phyloP scores from a whole-genome alignment of 768 basidiomycete species.

The Pulveroboletus sp. region DNA sequence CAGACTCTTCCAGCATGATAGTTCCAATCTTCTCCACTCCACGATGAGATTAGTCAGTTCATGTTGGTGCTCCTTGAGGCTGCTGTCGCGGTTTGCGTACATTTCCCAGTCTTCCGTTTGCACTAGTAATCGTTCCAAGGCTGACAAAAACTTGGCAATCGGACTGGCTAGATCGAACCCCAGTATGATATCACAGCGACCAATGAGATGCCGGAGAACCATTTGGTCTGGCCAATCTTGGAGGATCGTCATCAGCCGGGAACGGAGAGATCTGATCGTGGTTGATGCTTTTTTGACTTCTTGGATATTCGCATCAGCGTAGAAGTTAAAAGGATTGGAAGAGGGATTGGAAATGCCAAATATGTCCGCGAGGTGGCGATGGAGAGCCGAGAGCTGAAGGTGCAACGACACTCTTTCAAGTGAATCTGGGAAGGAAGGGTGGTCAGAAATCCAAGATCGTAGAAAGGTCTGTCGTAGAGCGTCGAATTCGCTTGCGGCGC shows the following conservation, averaged over 20 bases:
- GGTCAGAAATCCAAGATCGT: slow-evolving; percentile 31
- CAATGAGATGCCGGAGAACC: slow-evolving; percentile 83
- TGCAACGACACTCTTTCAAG: slow-evolving; percentile 53
- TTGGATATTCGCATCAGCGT: slow-evolving; percentile 68
- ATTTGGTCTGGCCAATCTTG: slow-evolving; percentile 96
- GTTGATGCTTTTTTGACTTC: slow-evolving; percentile 63
- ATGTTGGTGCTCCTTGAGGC: slow-evolving; percentile 64
- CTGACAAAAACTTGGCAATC: slow-evolving; percentile 77
- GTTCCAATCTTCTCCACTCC: slow-evolving; percentile 86
- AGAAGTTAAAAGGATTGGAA: slow-evolving; percentile 63
- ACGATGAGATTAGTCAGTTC: slow-evolving; percentile 72
- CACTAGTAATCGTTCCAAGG: slow-evolving; percentile 78
- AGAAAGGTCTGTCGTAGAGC: slow-evolving; percentile 34
- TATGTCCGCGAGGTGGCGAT: slow-evolving; percentile 36
- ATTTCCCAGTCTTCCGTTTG: slow-evolving; percentile 96
- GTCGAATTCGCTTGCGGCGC: slow-evolving; percentile 25
- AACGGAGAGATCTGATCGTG: slow-evolving; percentile 49
- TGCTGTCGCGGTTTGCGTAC: slow-evolving; percentile 90
- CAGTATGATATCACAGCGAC: slow-evolving; percentile 67
- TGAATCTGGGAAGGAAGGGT: slow-evolving; percentile 33
- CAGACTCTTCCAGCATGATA: slow-evolving; percentile 82
- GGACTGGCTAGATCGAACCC: slow-evolving; percentile 62
- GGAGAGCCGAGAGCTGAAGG: slow-evolving; percentile 52
- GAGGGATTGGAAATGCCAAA: slow-evolving; percentile 16
- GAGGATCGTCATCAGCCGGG: slow-evolving; percentile 54